These are phyloP conservation scores for Phyllosticta citriasiana DNA, from an alignment of 2,329 filamentous ascomycete genomes.

Conservation along the genomic window DNA sequence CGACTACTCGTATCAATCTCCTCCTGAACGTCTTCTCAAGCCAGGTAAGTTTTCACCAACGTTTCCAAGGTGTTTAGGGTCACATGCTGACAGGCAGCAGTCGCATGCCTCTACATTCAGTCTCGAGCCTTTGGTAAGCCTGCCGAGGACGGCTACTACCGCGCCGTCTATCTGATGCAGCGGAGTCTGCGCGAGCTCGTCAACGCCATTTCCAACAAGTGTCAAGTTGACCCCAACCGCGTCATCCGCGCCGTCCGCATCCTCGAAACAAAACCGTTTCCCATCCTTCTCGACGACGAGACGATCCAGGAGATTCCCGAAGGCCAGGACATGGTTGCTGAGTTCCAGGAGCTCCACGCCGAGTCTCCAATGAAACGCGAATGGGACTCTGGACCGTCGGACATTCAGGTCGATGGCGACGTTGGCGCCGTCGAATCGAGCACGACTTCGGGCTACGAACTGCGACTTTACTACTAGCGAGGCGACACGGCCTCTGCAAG, in stretches of 20 bases:
- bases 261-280: constrained; percentile 57
- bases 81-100: constrained; percentile 35
- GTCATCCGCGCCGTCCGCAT: constrained; percentile 64
- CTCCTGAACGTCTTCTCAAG: constrained; percentile 59
- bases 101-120: constrained; percentile 83
- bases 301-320: constrained; percentile 74
- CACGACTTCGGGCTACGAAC: constrained; percentile 37
- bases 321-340: constrained; percentile 77
- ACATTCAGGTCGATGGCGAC: constrained; percentile 40
- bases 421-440: constrained; percentile 33
- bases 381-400: constrained; percentile 40
- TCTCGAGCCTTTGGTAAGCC: constrained; percentile 40
- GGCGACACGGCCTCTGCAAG: neutral
- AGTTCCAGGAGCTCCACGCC: constrained; percentile 54
- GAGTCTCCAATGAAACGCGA: constrained; percentile 40
- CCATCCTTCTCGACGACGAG: constrained; percentile 85
- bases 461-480: constrained; percentile 37
- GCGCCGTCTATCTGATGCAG: constrained; percentile 75
- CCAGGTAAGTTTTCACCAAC: constrained; percentile 39
- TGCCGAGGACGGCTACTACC: constrained; percentile 55
- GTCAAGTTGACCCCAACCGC: constrained; percentile 62
- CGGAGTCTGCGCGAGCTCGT: constrained; percentile 68
- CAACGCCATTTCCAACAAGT: constrained; percentile 64
- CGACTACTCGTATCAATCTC: constrained; percentile 75
- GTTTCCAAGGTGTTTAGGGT: constrained; percentile 8